Conservation (phyloP, 176 grass and related monocot genomes). For the Sorghum bicolor region DNA sequence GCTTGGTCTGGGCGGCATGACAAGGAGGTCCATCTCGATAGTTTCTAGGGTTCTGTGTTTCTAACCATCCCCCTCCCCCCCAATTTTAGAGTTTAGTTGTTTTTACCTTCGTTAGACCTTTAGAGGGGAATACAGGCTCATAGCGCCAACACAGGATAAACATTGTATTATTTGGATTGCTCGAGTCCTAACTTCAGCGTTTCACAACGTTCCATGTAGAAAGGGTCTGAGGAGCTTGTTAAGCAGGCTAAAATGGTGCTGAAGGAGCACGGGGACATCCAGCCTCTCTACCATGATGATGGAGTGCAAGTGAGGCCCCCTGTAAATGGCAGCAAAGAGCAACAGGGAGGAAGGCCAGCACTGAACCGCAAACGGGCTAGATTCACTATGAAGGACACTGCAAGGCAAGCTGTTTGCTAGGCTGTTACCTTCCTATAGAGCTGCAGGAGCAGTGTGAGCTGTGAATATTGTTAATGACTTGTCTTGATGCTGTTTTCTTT, state of each 20-base stretch:
- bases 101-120: background rate
- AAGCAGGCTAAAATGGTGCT: constrained; percentile 33
- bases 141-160: background rate
- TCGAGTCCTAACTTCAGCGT: background rate
- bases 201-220: background rate
- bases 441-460: background rate
- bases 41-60: constrained; percentile 30
- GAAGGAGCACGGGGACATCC: constrained; percentile 21
- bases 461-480: constrained; percentile 6
- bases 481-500: constrained; percentile 31
- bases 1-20: background rate
- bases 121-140: background rate
- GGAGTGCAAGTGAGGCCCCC: background rate
- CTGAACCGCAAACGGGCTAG: constrained; percentile 39
- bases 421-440: constrained; percentile 2
- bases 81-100: background rate
- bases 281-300: constrained; percentile 17
- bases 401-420: constrained; percentile 32
- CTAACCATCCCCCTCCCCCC: no score
- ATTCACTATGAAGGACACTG: constrained; percentile 28
- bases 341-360: constrained; percentile 33
- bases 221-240: constrained; percentile 30
- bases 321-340: constrained; percentile 22
- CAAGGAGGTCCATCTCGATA: background rate
- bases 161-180: background rate